These are phyloP conservation scores for Penicillium goetzii DNA, from an alignment of 495 filamentous ascomycete species.

Conservation along the genomic window DNA sequence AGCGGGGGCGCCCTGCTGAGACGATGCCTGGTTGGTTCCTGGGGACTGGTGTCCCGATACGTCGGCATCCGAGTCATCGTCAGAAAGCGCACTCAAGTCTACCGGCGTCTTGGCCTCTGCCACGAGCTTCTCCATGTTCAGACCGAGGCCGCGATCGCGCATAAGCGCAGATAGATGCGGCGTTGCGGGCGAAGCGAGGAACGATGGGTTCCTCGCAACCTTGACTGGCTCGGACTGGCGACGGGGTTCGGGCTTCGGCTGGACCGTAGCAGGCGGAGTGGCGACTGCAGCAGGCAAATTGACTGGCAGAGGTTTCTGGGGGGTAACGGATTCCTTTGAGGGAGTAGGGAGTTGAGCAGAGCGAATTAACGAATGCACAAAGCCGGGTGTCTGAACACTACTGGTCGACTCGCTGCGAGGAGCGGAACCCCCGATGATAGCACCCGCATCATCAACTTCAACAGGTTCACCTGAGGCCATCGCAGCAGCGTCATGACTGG, in stretches of 20 bases:
- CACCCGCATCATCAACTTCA: constrained; percentile 66
- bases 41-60: constrained; percentile 53
- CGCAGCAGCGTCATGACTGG: constrained; percentile 95
- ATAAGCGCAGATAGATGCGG: constrained; percentile 77
- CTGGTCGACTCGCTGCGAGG: constrained; percentile 49
- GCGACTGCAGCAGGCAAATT: constrained; percentile 29
- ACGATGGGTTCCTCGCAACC: constrained; percentile 27
- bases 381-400: constrained; percentile 45
- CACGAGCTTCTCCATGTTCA: constrained; percentile 62
- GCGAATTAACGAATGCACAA: constrained; percentile 72
- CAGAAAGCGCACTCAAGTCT: constrained; percentile 45
- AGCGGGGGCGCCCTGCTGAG: constrained; percentile 25
- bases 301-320: constrained; percentile 27
- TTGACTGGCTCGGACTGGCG: constrained; percentile 23
- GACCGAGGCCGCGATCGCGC: constrained; percentile 62
- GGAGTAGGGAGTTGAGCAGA: constrained; percentile 59
- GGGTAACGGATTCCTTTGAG: constrained; percentile 47
- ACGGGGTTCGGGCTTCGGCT: constrained; percentile 15
- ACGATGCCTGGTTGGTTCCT: constrained; percentile 42
- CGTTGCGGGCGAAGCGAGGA: constrained; percentile 63
- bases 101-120: constrained; percentile 30
- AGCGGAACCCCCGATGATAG: constrained; percentile 45
- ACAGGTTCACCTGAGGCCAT: constrained; percentile 81
- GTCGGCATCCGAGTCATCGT: constrained; percentile 59
- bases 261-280: constrained; percentile 37